These are phyloP conservation scores for Acacia confusa DNA, from an alignment of 306 rosid genomes.

Conservation along the genomic window DNA sequence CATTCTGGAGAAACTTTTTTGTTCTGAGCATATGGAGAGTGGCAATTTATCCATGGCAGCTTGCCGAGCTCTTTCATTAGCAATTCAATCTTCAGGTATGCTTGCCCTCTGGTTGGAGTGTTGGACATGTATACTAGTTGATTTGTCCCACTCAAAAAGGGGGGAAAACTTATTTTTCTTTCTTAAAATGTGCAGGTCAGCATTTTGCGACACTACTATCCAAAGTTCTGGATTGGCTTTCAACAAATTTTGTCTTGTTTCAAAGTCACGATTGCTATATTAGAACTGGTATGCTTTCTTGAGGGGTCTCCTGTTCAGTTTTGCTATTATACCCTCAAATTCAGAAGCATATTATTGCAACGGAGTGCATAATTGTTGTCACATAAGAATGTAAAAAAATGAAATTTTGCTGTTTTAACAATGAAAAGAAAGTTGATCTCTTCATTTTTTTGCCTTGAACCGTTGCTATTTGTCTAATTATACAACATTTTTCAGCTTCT, in stretches of 20 bases:
- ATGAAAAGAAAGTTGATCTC: neutral
- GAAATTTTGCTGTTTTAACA: constrained; percentile 5
- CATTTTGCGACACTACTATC: constrained; percentile 75
- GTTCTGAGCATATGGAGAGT: constrained; percentile 88
- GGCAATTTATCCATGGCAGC: constrained; percentile 84
- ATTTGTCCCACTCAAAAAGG: constrained; percentile 17
- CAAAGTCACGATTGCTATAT: constrained; percentile 94
- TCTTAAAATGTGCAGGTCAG: constrained; percentile 61
- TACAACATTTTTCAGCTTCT: constrained; percentile 67
- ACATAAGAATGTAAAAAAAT: neutral
- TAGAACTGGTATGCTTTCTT: constrained; percentile 66
- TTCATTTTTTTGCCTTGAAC: constrained; percentile 13
- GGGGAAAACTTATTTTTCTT: neutral
- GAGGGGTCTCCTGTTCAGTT: neutral
- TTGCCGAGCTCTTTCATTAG: constrained; percentile 90
- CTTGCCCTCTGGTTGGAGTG: constrained; percentile 14
- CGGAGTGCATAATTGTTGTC: constrained; percentile 1
- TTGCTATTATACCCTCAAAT: neutral
- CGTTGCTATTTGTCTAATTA: constrained; percentile 27
- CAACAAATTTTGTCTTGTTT: constrained; percentile 73
- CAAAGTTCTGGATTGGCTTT: constrained; percentile 80
- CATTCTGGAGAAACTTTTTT: constrained; percentile 76
- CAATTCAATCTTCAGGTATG: constrained; percentile 90
- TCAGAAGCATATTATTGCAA: neutral
- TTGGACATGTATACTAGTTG: constrained; percentile 14